These are phyloP conservation scores for Datura wrightii DNA, from an alignment of 257 asterid genomes.

Conservation along the genomic window DNA sequence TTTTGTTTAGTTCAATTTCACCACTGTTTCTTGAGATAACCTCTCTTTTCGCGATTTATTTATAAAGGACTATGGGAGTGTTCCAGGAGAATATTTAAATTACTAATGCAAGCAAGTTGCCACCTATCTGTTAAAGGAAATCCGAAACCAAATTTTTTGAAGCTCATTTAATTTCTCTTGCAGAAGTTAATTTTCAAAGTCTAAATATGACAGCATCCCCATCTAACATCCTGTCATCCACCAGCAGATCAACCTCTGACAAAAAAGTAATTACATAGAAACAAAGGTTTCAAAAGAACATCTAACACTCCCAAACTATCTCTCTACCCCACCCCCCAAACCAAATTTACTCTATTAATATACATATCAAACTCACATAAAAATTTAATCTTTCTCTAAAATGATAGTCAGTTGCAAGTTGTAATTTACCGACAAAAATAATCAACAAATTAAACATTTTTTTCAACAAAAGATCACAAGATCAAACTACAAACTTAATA, in stretches of 20 bases:
- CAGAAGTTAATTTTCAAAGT: no score
- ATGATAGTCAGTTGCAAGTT: neutral
- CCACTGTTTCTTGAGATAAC: no score
- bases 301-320: neutral
- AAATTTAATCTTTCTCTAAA: neutral
- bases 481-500: neutral
- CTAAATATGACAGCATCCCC: neutral
- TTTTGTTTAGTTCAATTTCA: no score
- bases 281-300: neutral
- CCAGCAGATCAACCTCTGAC: neutral
- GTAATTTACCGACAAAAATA: neutral
- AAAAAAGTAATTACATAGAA: neutral
- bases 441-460: neutral
- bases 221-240: neutral
- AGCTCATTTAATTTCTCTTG: neutral
- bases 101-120: no score
- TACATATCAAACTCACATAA: neutral
- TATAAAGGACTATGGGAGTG: slow-evolving; percentile 41
- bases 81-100: no score
- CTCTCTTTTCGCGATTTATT: no score
- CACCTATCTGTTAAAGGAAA: no score
- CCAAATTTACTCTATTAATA: neutral
- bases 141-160: neutral
- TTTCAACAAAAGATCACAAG: neutral
- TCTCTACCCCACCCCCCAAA: no score